Percentiles rank a stretch among this genome's conserved stretches.
These are phyloP conservation scores for Cyclotella distinguenda DNA, from an alignment of 108 stramenopile genomes.

Conservation along the genomic window DNA sequence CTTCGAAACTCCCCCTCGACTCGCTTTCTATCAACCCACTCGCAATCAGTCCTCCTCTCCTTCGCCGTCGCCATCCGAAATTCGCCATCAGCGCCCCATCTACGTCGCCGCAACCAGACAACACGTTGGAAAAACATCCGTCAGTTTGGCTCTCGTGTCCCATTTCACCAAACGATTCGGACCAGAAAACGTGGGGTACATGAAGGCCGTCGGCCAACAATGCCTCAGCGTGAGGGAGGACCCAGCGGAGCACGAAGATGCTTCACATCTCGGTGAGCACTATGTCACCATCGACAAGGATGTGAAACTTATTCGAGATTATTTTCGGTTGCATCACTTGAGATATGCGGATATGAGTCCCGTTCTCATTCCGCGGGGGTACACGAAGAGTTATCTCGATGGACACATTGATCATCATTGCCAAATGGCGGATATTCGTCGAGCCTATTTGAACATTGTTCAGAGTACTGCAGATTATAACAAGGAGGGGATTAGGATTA, in stretches of 20 bases:
- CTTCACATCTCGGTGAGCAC: constrained; percentile 12
- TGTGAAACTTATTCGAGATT: constrained; percentile 74
- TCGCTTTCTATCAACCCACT: too few species aligned
- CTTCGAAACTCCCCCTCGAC: too few species aligned
- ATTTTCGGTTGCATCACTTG: constrained; percentile 71
- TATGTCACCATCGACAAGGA: constrained; percentile 74
- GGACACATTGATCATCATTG: constrained; percentile 61
- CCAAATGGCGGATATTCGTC: constrained; percentile 54
- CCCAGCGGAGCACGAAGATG: constrained; percentile 9
- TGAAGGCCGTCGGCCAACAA: constrained; percentile 87
- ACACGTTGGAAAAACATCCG: constrained; percentile 93
- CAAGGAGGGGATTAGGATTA: constrained; percentile 23
- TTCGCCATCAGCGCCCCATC: constrained; percentile 9
- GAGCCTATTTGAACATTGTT: constrained; percentile 36
- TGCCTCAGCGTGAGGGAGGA: constrained; percentile 41
- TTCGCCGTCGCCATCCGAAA: background rate
- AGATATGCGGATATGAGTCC: constrained; percentile 80
- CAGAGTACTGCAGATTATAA: constrained; percentile 28
- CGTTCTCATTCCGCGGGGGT: constrained; percentile 85
- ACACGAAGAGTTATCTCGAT: constrained; percentile 84
- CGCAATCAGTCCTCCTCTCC: too few species aligned
- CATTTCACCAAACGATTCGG: constrained; percentile 82
- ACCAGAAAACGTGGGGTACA: constrained; percentile 77
- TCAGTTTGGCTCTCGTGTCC: constrained; percentile 76
- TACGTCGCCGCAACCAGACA: constrained; percentile 88